These are phyloP conservation scores for Daldinia concentrica DNA, from an alignment of 495 filamentous ascomycete genomes.

Conservation along the genomic window DNA sequence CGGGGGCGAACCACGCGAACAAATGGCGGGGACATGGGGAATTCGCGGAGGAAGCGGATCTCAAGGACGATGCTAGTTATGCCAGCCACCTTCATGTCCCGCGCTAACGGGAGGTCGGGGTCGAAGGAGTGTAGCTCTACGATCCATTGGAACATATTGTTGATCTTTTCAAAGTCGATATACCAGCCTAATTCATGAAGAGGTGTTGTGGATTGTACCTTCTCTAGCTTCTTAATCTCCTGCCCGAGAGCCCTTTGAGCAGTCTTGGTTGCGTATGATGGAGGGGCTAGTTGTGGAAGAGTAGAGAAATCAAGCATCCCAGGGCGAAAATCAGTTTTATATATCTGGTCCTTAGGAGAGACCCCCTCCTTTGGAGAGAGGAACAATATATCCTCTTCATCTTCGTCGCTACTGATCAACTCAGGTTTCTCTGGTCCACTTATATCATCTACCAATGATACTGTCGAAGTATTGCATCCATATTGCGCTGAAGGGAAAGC, in stretches of 20 bases:
- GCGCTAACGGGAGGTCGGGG: constrained; percentile 69
- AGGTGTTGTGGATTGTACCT: constrained; percentile 69
- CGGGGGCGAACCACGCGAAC: constrained; percentile 84
- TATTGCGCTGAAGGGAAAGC: constrained; percentile 26
- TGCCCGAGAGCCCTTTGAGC: constrained; percentile 71
- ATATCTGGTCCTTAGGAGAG: constrained; percentile 5
- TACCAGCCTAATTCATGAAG: constrained; percentile 86
- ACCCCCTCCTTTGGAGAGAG: constrained; percentile 51
- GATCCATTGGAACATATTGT: constrained; percentile 92
- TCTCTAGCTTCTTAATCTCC: constrained; percentile 67
- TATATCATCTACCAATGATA: constrained; percentile 16
- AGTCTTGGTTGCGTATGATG: constrained; percentile 71
- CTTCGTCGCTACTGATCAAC: constrained; percentile 59
- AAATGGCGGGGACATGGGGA: constrained; percentile 83
- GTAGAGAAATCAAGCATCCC: constrained; percentile 65
- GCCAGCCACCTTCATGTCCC: constrained; percentile 72
- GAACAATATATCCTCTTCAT: constrained; percentile 61
- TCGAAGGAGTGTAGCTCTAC: constrained; percentile 90
- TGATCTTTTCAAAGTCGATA: constrained; percentile 64
- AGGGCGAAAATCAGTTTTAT: constrained; percentile 71
- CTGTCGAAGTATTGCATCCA: not conserved
- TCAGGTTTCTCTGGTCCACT: constrained; percentile 47
- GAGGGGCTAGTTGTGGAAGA: constrained; percentile 67
- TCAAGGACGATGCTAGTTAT: constrained; percentile 79
- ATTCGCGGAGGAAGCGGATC: constrained; percentile 77